Evolutionary conservation across 371 early-diverging fungal species (phyloP).

Genomic region (Mucor velutinosus): DNA sequence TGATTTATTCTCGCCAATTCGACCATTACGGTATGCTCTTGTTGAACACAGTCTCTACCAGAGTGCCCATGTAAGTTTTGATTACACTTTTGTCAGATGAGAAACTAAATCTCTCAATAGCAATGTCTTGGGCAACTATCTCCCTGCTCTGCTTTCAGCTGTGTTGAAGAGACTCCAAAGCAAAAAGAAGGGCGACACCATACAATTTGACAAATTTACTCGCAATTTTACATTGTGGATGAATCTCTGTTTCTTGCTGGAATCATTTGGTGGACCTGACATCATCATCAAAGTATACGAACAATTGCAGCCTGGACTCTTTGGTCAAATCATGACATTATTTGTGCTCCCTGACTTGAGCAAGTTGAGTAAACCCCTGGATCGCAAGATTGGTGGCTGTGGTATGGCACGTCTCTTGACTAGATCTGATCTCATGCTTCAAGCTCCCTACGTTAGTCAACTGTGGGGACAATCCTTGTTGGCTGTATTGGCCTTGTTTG

Average conservation of each 20-base stretch:
- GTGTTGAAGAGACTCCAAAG: slow-evolving; percentile 79
- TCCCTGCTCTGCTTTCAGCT: slow-evolving; percentile 76
- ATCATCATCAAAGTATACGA: slow-evolving; percentile 75
- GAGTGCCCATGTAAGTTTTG: slow-evolving; percentile 69
- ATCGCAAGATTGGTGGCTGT: slow-evolving; percentile 72
- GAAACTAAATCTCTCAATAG: slow-evolving; percentile 24
- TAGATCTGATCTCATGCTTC: slow-evolving; percentile 49
- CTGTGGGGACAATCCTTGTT: slow-evolving; percentile 58
- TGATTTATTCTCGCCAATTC: slow-evolving; percentile 82
- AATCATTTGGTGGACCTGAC: slow-evolving; percentile 65
- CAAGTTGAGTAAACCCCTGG: slow-evolving; percentile 63
- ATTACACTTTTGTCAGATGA: background rate
- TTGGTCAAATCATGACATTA: slow-evolving; percentile 68
- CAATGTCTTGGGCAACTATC: slow-evolving; percentile 61
- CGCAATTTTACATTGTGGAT: slow-evolving; percentile 81
- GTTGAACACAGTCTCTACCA: slow-evolving; percentile 68
- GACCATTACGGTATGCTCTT: slow-evolving; percentile 89
- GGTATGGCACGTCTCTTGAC: slow-evolving; percentile 71
- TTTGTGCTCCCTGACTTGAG: slow-evolving; percentile 74
- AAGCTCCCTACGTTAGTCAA: slow-evolving; percentile 50
- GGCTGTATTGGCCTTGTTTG: slow-evolving; percentile 52
- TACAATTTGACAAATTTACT: slow-evolving; percentile 61
- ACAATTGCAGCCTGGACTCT: slow-evolving; percentile 76
- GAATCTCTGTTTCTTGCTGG: slow-evolving; percentile 65
- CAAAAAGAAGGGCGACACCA: slow-evolving; percentile 56